Evolutionary conservation across 768 basidiomycete genomes (phyloP).

Genomic region (Suillus paluster): DNA sequence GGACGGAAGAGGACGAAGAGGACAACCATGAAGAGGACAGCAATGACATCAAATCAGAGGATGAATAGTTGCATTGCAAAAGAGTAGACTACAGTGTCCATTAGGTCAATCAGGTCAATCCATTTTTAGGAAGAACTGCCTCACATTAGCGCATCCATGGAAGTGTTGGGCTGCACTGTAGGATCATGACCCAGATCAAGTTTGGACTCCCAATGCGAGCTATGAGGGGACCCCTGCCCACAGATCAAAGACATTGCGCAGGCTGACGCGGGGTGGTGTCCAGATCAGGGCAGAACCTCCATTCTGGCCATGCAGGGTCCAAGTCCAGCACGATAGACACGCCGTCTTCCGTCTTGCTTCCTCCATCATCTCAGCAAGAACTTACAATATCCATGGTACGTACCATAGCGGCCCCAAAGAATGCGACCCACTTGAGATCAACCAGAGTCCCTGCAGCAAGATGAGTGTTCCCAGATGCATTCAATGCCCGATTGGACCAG

Average conservation of each 20-base stretch:
- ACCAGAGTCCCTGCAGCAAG: constrained; percentile 58
- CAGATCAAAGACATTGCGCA: constrained; percentile 32
- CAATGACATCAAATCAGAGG: no score
- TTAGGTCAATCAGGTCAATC: no score
- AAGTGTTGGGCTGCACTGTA: no score
- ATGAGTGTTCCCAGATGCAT: constrained; percentile 47
- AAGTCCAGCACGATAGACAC: background rate
- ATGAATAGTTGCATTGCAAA: no score
- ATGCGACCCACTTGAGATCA: constrained; percentile 74
- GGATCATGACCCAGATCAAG: no score
- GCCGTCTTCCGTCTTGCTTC: background rate
- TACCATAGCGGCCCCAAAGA: constrained; percentile 77
- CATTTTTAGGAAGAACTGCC: no score
- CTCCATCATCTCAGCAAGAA: background rate
- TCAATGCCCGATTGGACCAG: constrained; percentile 65
- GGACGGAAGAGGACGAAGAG: no score
- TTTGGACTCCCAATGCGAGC: no score
- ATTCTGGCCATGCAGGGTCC: constrained; percentile 21
- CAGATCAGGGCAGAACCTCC: constrained; percentile 27
- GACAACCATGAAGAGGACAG: no score
- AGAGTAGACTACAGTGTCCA: no score
- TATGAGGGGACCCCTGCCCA: constrained; percentile 48
- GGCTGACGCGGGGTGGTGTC: constrained; percentile 30
- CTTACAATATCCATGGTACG: constrained; percentile 22
- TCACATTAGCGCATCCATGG: no score